These are phyloP conservation scores for Penicillium crystallinum DNA, from an alignment of 495 filamentous ascomycete species.

Conservation along the genomic window DNA sequence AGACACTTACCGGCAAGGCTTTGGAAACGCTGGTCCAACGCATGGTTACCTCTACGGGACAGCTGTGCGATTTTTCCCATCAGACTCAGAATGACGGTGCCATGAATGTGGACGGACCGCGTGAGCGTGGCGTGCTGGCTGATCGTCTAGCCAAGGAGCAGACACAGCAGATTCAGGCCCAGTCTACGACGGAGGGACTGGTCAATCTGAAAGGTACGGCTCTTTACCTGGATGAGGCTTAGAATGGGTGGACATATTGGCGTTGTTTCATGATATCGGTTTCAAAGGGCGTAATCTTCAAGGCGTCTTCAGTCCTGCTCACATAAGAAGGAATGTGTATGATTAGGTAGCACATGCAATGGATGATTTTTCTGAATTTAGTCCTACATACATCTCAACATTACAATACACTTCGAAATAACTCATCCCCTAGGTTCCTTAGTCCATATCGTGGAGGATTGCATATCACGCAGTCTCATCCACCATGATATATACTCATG, in stretches of 20 bases:
- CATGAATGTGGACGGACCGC: conserved; percentile 32
- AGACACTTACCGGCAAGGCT: conserved; percentile 43
- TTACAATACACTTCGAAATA: too few relatives aligned
- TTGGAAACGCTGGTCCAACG: conserved; percentile 42
- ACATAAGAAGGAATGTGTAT: not conserved
- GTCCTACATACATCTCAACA: not conserved
- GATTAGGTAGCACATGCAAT: conserved; percentile 4
- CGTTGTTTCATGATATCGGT: not conserved
- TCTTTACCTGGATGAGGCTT: conserved; percentile 41
- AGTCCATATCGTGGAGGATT: too few relatives aligned
- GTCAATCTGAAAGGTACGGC: conserved; percentile 33
- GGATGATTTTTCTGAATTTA: not conserved
- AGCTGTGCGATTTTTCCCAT: conserved; percentile 47
- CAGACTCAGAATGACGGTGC: conserved; percentile 35
- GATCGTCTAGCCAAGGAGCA: conserved; percentile 21
- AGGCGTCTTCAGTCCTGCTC: conserved; percentile 3
- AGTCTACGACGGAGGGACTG: conserved; percentile 27
- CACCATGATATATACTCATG: too few relatives aligned
- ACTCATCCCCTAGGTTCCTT: too few relatives aligned
- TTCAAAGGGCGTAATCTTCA: conserved; percentile 2
- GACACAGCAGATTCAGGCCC: conserved; percentile 29
- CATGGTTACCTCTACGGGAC: conserved; percentile 44
- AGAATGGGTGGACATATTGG: conserved; percentile 12
- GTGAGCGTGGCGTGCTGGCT: conserved; percentile 25
- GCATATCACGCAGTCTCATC: too few relatives aligned